Evolutionary conservation across 805 yeast species (phyloP), one percentile per base, ranked within the genome.

Genomic region (Yamadazyma kitorensis): DNA sequence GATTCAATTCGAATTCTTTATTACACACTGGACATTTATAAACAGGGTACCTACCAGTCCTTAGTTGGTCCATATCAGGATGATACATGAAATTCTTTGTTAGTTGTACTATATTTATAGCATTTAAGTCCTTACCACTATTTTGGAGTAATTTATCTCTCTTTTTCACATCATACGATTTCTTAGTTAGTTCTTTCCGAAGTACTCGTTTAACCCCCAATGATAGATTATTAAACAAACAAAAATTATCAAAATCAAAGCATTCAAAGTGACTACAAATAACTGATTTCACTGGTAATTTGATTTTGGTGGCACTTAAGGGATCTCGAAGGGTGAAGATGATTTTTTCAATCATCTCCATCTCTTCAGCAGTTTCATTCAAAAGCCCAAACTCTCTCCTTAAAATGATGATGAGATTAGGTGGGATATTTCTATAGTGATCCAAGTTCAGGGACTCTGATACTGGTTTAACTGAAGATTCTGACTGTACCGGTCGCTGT

Each of bases 1-100:
- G 64, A 31, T 47, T 51, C 25, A 67, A 47, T 13, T 51, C 55
- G 36, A 68, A 67, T 27, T 40, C 37, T 14, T 34, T 41, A 43
- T 67, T 68, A 39, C 73, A 68, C 11, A 66, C 39, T 4, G 72
- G 72, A 41, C 73, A 68, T 36, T 51, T 54, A 49, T 61, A 68
- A 2, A 41, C 35, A 13, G 68, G 68, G 39, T 9, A 29, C 14
- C 15, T 24, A 11, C 29, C 12, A 13, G 10, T 22, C 16, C 22
- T 31, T 3, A 30, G 14, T 25, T 35, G 31, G 8, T 11, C 21
- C 2, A 22, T n/a, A 9, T 18, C 24, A 5, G 39, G 31, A 20
- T 27, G 24, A 13, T 36, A 40, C 1, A 34, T 37, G 22, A 43
- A 43, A 14, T 24, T 34, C 24, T 34, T 32, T n/a, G 39, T 31